phyloP scores from a whole-genome alignment of 2,329 filamentous ascomycete genomes.

The Claviceps humidiphila region DNA sequence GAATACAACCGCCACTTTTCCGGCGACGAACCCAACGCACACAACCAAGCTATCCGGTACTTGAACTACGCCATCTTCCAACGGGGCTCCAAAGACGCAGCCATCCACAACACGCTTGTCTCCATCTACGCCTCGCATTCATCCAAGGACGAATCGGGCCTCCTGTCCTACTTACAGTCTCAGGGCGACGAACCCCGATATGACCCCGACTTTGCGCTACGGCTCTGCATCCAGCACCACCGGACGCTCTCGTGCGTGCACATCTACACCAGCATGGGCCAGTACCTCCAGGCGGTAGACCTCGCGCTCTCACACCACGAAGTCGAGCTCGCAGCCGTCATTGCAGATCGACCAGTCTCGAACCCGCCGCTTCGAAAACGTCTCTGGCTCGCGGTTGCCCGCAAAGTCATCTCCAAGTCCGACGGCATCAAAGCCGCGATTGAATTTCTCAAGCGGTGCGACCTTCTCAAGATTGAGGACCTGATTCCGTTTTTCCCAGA shows the following conservation, averaged over 20 bases:
- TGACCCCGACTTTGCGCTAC: constrained; percentile 90
- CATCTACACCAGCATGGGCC: constrained; percentile 93
- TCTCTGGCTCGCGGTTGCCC: constrained; percentile 88
- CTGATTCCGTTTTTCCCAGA: constrained; percentile 97
- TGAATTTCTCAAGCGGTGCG: constrained; percentile 82
- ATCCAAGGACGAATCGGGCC: constrained; percentile 68
- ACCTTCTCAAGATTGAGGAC: constrained; percentile 88
- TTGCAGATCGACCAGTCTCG: constrained; percentile 74
- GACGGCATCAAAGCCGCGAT: constrained; percentile 88
- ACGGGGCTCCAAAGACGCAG: constrained; percentile 64
- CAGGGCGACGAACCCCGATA: constrained; percentile 80
- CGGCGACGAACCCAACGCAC: constrained; percentile 44
- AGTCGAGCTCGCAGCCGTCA: constrained; percentile 75
- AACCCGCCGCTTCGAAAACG: constrained; percentile 76
- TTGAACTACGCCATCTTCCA: constrained; percentile 87
- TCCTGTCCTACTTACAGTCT: constrained; percentile 79
- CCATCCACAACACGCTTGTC: constrained; percentile 92
- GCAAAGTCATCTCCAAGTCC: constrained; percentile 78
- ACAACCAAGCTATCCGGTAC: constrained; percentile 90
- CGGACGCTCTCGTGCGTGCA: constrained; percentile 90
- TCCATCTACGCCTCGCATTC: constrained; percentile 87
- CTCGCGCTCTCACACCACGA: constrained; percentile 82
- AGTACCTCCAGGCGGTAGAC: constrained; percentile 86
- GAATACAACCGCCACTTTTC: constrained; percentile 77
- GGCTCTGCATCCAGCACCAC: constrained; percentile 87